These are phyloP conservation scores for Tylopilus sp. DNA, from an alignment of 768 basidiomycete genomes.

Conservation along the genomic window DNA sequence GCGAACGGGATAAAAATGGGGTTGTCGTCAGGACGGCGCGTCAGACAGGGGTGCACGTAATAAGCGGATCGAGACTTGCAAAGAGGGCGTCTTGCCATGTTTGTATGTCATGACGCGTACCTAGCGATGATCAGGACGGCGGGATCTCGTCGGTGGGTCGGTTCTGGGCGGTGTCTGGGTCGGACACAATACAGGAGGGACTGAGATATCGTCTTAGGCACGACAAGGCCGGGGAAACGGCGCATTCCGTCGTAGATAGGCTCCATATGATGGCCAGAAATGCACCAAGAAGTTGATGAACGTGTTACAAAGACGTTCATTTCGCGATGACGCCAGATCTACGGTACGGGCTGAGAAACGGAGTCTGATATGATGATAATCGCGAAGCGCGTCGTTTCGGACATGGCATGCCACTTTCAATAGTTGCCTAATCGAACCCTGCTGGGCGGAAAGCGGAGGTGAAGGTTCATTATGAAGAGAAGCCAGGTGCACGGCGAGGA, in stretches of 20 bases:
- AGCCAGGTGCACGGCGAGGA: slow-evolving; percentile 3
- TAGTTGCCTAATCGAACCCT: slow-evolving; percentile 14
- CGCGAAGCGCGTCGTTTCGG: slow-evolving; percentile 13
- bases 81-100: slow-evolving; percentile 2
- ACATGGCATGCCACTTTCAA: slow-evolving; percentile 1
- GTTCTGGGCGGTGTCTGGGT: slow-evolving; percentile 3
- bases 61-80: not conserved
- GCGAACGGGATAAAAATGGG: too few relatives aligned
- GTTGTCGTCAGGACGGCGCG: too few relatives aligned
- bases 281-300: slow-evolving; percentile 11
- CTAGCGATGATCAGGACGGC: too few relatives aligned
- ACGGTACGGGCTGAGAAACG: slow-evolving; percentile 15
- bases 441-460: slow-evolving; percentile 8
- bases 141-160: not conserved
- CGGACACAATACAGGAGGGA: slow-evolving; percentile 5
- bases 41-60: too few relatives aligned
- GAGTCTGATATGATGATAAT: slow-evolving; percentile 17
- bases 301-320: slow-evolving; percentile 12
- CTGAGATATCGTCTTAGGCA: not conserved
- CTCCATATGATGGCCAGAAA: slow-evolving; percentile 14
- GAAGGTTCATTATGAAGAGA: slow-evolving; percentile 4
- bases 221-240: slow-evolving; percentile 5
- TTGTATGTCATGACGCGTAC: slow-evolving; percentile 10
- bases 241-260: slow-evolving; percentile 5
- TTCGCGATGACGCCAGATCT: slow-evolving; percentile 16